Base-by-base conservation (phyloP, 2,329 filamentous ascomycete genomes). In the Penicillium sp. region DNA sequence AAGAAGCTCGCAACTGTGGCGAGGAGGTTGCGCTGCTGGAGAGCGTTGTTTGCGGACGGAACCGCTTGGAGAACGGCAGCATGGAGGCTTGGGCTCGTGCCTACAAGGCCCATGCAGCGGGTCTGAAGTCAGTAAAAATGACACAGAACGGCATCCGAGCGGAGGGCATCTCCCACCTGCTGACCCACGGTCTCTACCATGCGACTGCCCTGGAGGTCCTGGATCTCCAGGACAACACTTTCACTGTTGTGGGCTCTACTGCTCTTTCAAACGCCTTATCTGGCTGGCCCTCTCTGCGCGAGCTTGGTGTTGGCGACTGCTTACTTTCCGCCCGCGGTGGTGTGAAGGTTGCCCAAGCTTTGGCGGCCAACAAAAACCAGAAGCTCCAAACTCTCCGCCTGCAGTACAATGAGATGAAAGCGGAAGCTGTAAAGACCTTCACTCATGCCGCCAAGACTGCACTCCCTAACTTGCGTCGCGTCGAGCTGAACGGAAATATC, bases 161-260 rank as follows among this genome's bases (percentile, higher is more conserved):
- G 70, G 91, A 97, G 74, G 94, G 94, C 57, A 94, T 97, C 67
- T 86, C 86, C 44, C 83, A 88, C 61, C 79, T 99, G 53, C 78
- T 99, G 60, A 86, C 84, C 57, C 81, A 92, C 49, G 94, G 94
- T 58, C 80, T 99, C 49, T 84, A 81, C 60, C 81, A 90, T 66
- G 84, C 90, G 47, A 80, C 78, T 30, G 78, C 79, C 41, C 81
- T 99, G 51, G 80, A 87, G 70, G 83, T 91, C 13, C 78, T 99
- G 49, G 94, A 99, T 77, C 79, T 99, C 58, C 93, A 99, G 74
- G 94, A 99, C 77, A 99, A 99, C 77, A 97, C 94, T 0, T 97
- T 97, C 72, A 97, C 93, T 9, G 74, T 87, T 36, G 80, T 82
- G 59, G 94, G 92, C 23, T 90, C 90, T 29, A 87, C 81, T 65